Conservation (phyloP, 148 eudicot species). For the Heliosperma pusillum region DNA sequence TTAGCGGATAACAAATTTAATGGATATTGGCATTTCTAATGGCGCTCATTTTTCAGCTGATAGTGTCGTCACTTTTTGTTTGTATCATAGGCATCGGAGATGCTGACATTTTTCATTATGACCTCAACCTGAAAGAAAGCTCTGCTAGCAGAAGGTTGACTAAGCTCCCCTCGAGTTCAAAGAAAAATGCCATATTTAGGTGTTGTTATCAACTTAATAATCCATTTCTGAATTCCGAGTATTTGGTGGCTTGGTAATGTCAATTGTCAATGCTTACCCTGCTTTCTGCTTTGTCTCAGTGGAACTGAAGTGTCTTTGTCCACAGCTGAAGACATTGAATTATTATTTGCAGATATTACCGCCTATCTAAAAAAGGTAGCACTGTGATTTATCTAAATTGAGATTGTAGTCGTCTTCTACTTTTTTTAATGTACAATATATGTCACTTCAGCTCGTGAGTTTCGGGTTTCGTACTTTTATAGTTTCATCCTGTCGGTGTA, state of each 20-base stretch:
- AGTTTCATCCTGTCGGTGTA: background rate
- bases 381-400: background rate
- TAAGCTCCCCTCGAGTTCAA: slow-evolving; percentile 54
- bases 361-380: slow-evolving; percentile 56
- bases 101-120: slow-evolving; percentile 52
- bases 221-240: background rate
- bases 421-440: background rate
- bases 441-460: background rate
- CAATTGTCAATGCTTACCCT: slow-evolving; percentile 8
- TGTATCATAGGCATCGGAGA: slow-evolving; percentile 46
- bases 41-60: slow-evolving; percentile 6
- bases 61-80: background rate
- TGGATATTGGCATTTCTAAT: background rate
- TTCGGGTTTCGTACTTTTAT: background rate
- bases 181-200: slow-evolving; percentile 80
- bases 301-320: slow-evolving; percentile 81
- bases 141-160: slow-evolving; percentile 40
- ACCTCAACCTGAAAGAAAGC: slow-evolving; percentile 52
- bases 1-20: background rate
- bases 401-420: background rate
- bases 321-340: slow-evolving; percentile 34
- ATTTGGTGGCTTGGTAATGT: background rate
- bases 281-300: slow-evolving; percentile 37
- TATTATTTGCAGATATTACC: slow-evolving; percentile 38
- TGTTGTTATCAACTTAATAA: slow-evolving; percentile 10